A percentile compares a stretch with the other conserved stretches of the same genome.
phyloP scores from a whole-genome alignment of 108 stramenopile species.

The Nitzschia palea region DNA sequence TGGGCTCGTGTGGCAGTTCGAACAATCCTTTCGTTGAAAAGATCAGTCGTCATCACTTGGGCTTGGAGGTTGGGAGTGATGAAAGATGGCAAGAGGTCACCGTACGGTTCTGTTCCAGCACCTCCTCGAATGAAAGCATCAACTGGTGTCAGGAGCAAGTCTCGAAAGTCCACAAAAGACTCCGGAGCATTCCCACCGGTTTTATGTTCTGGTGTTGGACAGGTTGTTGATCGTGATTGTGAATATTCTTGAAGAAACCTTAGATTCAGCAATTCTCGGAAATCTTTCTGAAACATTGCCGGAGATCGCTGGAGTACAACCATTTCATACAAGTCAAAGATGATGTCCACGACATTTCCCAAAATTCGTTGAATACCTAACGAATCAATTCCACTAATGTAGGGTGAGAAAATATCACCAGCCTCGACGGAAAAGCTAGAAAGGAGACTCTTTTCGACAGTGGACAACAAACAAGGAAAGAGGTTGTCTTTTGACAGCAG shows the following conservation, averaged over 20 bases:
- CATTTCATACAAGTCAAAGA: conserved; percentile 47
- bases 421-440: conserved; percentile 50
- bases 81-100: conserved; percentile 28
- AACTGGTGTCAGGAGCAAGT: conserved; percentile 48
- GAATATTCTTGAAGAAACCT: conserved; percentile 16
- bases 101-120: conserved; percentile 37
- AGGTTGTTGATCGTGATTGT: neutral
- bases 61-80: conserved; percentile 18
- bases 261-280: conserved; percentile 35
- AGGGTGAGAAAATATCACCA: conserved; percentile 51
- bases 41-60: conserved; percentile 3
- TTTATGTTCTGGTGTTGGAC: neutral
- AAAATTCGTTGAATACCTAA: conserved; percentile 56
- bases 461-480: conserved; percentile 54
- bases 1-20: conserved; percentile 20
- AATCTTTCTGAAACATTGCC: conserved; percentile 25
- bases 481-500: conserved; percentile 45
- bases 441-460: conserved; percentile 39
- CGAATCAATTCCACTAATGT: conserved; percentile 51
- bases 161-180: conserved; percentile 58
- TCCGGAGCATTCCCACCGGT: neutral
- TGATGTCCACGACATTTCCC: conserved; percentile 30
- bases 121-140: conserved; percentile 20
- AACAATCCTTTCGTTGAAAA: conserved; percentile 19
- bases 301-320: conserved; percentile 24